Base-by-base conservation (phyloP, 2,329 filamentous ascomycete species). In the Penicillium sp. region DNA sequence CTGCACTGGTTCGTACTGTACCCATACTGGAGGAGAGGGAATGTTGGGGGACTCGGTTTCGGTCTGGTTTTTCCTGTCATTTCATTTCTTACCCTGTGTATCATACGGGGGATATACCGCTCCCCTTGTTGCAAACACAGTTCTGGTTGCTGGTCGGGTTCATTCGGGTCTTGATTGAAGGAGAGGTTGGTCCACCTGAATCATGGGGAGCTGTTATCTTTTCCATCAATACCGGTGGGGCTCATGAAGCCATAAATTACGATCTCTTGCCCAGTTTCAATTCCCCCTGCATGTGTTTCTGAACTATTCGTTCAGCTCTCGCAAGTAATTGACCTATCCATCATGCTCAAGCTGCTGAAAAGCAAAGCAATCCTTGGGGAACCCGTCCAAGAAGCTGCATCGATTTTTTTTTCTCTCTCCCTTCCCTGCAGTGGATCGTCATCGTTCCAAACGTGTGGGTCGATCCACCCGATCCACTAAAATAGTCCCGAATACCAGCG, bases 401-500 rank as follows among this genome's bases (percentile, higher is more conserved):
- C 20, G 17, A n/a, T 34, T 41, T 20, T 53, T 53, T 35, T 34
- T n/a, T 62, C 20, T 34, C 49, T 39, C 61, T 57, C 47, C 22
- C 38, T 55, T 63, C 61, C 67, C 65, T 68, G 66, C 59, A 59
- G 65, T 67, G 67, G 67, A 69, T 68, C 65, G 55, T 63, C 61
- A 31, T 31, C 60, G 61, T 66, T 65, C 59, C 58, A 59, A 62
- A 43, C 42, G 20, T 42, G 61, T 69, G 67, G 65, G 37, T 51
- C 57, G 1, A 43, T 45, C 37, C 64, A 63, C 65, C 56, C 5
- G 12, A 54, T 41, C 50, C 59, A 66, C 47, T 31, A 0, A 12
- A 2, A n/a, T 14, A 31, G 0, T 2, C 28, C 5, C 28, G 7
- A 31, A 31, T 31, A 31, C 28, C 0, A 38, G 20, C 67, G 65